Conservation (phyloP, 1,139 yeast genomes). For the Yamadazyma sp. region DNA sequence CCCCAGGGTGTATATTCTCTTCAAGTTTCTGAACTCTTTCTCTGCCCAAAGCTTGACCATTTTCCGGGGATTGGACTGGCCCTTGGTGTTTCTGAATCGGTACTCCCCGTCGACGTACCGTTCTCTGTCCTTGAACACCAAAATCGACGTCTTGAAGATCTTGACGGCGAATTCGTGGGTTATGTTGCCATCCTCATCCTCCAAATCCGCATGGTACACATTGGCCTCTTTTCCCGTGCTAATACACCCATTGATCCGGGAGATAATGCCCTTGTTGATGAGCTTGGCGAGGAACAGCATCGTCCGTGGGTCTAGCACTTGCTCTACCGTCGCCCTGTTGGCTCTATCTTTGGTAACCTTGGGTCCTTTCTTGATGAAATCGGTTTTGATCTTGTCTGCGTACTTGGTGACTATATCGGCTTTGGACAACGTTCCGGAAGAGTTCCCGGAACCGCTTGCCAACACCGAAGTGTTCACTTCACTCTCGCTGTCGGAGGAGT, state of each 20-base stretch:
- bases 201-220: conserved; percentile 90
- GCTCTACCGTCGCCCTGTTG: conserved; percentile 94
- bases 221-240: conserved; percentile 98
- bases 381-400: conserved; percentile 64
- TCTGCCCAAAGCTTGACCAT: conserved; percentile 99
- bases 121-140: conserved; percentile 94
- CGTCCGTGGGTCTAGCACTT: conserved; percentile 94
- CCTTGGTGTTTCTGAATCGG: conserved; percentile 80
- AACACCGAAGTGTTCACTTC: too few relatives aligned
- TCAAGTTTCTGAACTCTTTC: conserved; percentile 90
- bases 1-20: conserved; percentile 72
- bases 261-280: conserved; percentile 77
- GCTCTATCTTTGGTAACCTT: conserved; percentile 77
- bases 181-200: conserved; percentile 37
- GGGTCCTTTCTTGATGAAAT: conserved; percentile 55
- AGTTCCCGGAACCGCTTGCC: not conserved
- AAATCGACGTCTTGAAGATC: conserved; percentile 91
- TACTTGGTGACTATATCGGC: conserved; percentile 62
- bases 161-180: conserved; percentile 78
- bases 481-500: conserved; percentile 1
- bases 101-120: conserved; percentile 96
- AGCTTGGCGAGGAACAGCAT: conserved; percentile 77
- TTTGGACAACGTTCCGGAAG: conserved; percentile 33
- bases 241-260: conserved; percentile 89
- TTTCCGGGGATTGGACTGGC: conserved; percentile 89